Base-by-base conservation (phyloP, 1,139 yeast genomes). In the Scheffersomyces cryptocercus region DNA sequence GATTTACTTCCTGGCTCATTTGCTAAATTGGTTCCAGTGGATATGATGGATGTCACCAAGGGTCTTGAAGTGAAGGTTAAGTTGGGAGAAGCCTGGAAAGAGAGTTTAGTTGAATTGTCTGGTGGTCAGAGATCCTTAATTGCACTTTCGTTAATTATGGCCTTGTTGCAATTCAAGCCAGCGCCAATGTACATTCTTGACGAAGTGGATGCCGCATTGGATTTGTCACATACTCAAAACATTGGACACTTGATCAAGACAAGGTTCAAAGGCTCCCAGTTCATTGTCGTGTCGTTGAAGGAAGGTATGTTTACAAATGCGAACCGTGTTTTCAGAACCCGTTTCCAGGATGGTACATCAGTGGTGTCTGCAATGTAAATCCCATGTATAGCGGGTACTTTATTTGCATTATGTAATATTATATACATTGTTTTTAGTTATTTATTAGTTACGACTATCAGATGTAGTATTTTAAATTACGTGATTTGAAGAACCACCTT, bases 301-400 rank as follows among this genome's bases (percentile, higher is more conserved):
- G 99, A 95, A 63, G 99, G 98, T 12, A 89, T 95, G 97, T 95
- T 93, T 61, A 86, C 96, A 24, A 95, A 95, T 67, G 99, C 99
- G 11, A 95, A 95, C 61, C 76, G 96, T 49, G 89, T 95, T 29
- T 95, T 90, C 64, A 79, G 96, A 56, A 91, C 98, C 1, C 76
- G 97, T 51, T 93, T 93, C 67, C 97, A 91, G 61, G 97, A 93
- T 56, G 98, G 99, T 53, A 91, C 97, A 0, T 89, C 97, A 28
- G 91, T 91, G 28, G 98, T 93, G 2, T 82, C 88, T 35, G 79
- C 82, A 4, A 73, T 75, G 68, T 75, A 55, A 51, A 15, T 24
- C 16, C 35, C 13, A 16, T 13, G n/a, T 36, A 11, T 28, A 36
- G 36, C 4, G 11, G 31, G 26, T 13, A 14, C 12, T 11, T 37